Base-by-base conservation (phyloP, 2,329 filamentous ascomycete species). In the Phialophora macrospora region DNA sequence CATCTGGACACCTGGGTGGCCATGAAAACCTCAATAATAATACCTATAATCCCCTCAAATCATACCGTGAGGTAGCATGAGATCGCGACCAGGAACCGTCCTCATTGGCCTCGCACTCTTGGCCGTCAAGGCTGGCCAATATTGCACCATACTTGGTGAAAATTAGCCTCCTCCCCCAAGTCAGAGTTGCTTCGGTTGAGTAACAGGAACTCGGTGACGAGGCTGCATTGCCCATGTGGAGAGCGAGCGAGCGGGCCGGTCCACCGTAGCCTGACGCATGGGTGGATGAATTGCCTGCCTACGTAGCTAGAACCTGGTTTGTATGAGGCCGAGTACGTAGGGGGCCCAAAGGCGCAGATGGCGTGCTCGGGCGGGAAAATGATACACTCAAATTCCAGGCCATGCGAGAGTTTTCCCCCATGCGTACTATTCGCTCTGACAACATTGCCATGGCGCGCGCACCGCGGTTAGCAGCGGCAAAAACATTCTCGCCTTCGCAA, bases 81-180 rank as follows among this genome's bases (percentile, higher is more conserved):
- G 24, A 30, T 12, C 11, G 51, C 22, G 24, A 55, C 52, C 26
- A 26, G 49, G 17, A 30, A 55, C 55, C n/a, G 48, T 28, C 8
- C 55, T 22, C 32, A 57, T 38, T 26, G 12, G 14, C 32, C 59
- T 22, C 34, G 34, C 30, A 4, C 9, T 9, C 12, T 60, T 28
- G 17, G 32, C 11, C 24, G 41, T 55, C 4, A 51, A 44, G n/a
- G 62, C 12, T 55, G 41, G 26, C 20, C 57, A 6, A 12, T 52
- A 65, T 68, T 51, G 63, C 66, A 62, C 66, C 59, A 68, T 68
- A 44, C 55, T 63, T 56, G 55, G 66, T 60, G 46, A 17, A 60
- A 60, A 68, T 65, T 12, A 24, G 46, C 22, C 11, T 20, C 46
- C 14, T 12, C 14, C 34, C 22, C 8, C 46, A 49, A 49, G 46